Base-by-base conservation (phyloP, 371 early-diverging fungal genomes). In the Dichotomocladium elegans region DNA sequence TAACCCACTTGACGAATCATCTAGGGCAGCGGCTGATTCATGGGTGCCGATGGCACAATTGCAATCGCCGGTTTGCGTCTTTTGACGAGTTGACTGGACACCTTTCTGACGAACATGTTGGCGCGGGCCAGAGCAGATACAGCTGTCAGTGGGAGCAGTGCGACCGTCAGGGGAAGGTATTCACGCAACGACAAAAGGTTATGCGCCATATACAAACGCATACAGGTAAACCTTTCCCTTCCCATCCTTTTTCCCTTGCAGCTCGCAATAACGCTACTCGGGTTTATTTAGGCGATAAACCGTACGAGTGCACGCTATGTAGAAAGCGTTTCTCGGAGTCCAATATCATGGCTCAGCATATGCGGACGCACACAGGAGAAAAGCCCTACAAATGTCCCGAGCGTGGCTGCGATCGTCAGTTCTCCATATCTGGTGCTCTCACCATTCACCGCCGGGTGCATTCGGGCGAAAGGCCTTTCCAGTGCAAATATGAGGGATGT, bases 161-260 rank as follows among this genome's bases (percentile, higher is more conserved):
- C 57, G 77, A 81, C 12, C 66, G 90, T 9, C 58, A 68, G 50
- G 89, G 90, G 0, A 79, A 79, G 31, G 79, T 77, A 2, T 90
- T 92, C 58, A 72, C 68, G 0, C 91, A 90, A 60, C 70, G 90
- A 22, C 90, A 90, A 59, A 92, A 92, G 59, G 81, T 89, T 25
- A 87, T 93, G 81, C 69, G 93, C 27, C 93, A 93, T 58, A 82
- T 93, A 21, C 91, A 90, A 59, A 90, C 89, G 22, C 93, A 90
- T 67, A 86, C 86, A 8, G 68, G 71, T 57, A 52, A 41, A 35
- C 21, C 14, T 10, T 17, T 26, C 22, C 0, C 28, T 41, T 17
- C 37, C 14, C 5, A 37, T 37, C 1, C 14, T 35, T 22, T 22
- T 24, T 35, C n/a, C 2, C 0, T 28, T 8, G n/a, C 3, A 24